Percentiles rank a stretch among this genome's conserved stretches.
These are phyloP conservation scores for Chytriomyces sp. DNA, from an alignment of 192 early-diverging fungal species.

Conservation along the genomic window DNA sequence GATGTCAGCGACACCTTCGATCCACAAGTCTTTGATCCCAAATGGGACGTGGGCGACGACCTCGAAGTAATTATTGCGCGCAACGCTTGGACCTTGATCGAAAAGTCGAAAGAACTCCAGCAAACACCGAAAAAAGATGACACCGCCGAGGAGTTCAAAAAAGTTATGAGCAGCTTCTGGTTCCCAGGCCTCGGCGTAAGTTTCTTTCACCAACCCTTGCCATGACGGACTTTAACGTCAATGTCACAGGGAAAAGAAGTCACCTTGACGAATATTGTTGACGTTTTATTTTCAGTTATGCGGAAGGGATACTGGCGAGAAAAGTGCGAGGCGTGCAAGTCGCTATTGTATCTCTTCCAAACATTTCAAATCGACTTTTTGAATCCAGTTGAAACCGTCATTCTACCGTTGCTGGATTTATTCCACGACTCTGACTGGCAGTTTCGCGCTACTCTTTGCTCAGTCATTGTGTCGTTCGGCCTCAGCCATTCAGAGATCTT, in stretches of 20 bases:
- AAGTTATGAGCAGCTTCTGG: slow-evolving; percentile 44
- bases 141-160: slow-evolving; percentile 37
- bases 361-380: slow-evolving; percentile 50
- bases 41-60: slow-evolving; percentile 2
- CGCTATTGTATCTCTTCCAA: slow-evolving; percentile 35
- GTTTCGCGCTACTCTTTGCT: slow-evolving; percentile 44
- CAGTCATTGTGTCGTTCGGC: slow-evolving; percentile 39
- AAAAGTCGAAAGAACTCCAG: slow-evolving; percentile 1
- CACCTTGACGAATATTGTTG: slow-evolving; percentile 36
- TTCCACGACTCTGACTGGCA: slow-evolving; percentile 50
- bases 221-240: not conserved
- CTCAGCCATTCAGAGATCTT: slow-evolving; percentile 40
- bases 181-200: slow-evolving; percentile 53
- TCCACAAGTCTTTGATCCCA: slow-evolving; percentile 1
- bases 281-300: slow-evolving; percentile 39
- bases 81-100: slow-evolving; percentile 36
- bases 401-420: slow-evolving; percentile 44
- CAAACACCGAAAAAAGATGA: slow-evolving; percentile 7
- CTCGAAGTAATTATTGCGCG: slow-evolving; percentile 1
- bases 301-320: slow-evolving; percentile 27
- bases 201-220: not conserved
- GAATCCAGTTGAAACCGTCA: slow-evolving; percentile 38
- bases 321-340: slow-evolving; percentile 32
- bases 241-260: slow-evolving; percentile 39
- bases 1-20: slow-evolving; percentile 12